Base-by-base conservation (phyloP, 1,284 basidiomycete genomes). In the Boletus semigastroideus region DNA sequence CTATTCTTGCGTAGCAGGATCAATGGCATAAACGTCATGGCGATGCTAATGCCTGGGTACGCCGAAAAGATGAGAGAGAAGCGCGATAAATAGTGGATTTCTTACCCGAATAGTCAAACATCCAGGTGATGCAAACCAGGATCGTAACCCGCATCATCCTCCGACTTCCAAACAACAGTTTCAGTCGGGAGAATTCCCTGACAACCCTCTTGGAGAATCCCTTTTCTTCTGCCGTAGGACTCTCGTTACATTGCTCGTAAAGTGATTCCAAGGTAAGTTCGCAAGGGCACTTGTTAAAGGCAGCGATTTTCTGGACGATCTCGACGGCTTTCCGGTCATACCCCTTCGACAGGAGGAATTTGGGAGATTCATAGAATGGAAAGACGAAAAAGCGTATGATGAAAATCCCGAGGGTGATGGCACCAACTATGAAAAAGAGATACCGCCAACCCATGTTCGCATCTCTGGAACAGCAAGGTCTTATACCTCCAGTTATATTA, bases 371-470 rank as follows among this genome's bases (percentile, higher is more conserved):
- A 14, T 59, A 3, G n/a, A 60, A 58, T 2, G 50, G 50, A 25
- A 59, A 60, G 4, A 62, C 28, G 39, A 60, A 62, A 25, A 47
- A 51, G 16, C 60, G 55, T 11, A 53, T 0, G 39, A 63, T 27
- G 22, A 60, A 58, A 16, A 63, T 30, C 2, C 30, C 39, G 6
- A 60, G 41, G 1, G 61, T 63, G 14, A 63, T 50, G 1, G 52
- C 37, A n/a, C 33, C 41, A 6, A 48, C 4, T 1, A 52, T 41
- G 42, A 63, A 60, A 22, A 58, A 28, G 2, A 60, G 10, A 30
- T 60, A 60, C 33, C 58, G 49, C 59, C 59, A 61, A 11, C 59
- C 61, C 60, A 60, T 62, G 34, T 60, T 60, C 16, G 4, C 41
- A 6, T 46, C 38, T 31, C 13, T 62, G 7, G 60, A 57, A 28